Base-by-base conservation (phyloP, 768 basidiomycete species). In the Tulasnella sp. region DNA sequence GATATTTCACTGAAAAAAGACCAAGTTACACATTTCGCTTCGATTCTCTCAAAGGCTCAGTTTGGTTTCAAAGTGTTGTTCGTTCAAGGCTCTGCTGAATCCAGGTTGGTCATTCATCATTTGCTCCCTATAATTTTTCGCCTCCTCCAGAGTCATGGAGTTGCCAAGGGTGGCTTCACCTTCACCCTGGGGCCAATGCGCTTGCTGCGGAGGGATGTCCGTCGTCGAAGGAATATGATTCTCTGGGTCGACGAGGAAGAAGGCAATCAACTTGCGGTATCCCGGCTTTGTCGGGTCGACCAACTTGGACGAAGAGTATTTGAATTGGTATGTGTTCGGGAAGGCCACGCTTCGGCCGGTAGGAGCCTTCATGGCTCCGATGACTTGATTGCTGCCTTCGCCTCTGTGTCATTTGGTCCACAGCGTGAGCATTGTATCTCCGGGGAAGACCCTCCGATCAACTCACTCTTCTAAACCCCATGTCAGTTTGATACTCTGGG, bases 401-500 rank as follows among this genome's bases (percentile, higher is more conserved):
- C 42, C 45, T 12, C 64, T 29, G 29, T 12, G n/a, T 31, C 25
- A 67, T 67, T 37, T 14, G 14, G n/a, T n/a, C 49, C n/a, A n/a
- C n/a, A n/a, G 49, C 36, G 14, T 25, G n/a, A 64, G 12, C 64
- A 31, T 31, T 22, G 36, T 29, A 31, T 29, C 14, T 29, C 12
- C 14, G 9, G 42, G 4, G 36, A 29, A 37, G n/a, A 12, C 14
- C 29, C 5, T 12, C 36, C 3, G 36, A 67, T 29, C 9, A 22
- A 37, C 64, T 31, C 36, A 75, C 74, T 25, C 22, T 19, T 64
- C 58, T 25, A 89, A 79, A 19, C 87, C 88, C 88, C 88, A 88
- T 0, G 86, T 86, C 29, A 79, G 73, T 6, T 36, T 83, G 83
- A 75, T 81, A 83, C 40, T 84, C 76, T 8, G 54, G 0, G 78